Evolutionary conservation across 2,329 filamentous ascomycete genomes (phyloP).

Genomic region (Aureobasidium sp.): DNA sequence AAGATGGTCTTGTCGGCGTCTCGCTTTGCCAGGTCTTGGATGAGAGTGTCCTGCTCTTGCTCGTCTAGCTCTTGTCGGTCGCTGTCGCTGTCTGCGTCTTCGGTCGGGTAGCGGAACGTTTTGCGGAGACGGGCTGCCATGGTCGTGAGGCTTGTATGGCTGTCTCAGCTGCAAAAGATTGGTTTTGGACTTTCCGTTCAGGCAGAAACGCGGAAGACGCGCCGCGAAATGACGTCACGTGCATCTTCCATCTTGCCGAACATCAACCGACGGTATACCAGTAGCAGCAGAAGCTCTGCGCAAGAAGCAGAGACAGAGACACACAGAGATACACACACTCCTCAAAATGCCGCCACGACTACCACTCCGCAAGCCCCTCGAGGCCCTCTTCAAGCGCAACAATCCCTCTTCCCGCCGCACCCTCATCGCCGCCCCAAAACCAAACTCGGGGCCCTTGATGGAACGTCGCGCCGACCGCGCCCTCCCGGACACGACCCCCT

Average conservation of each 20-base stretch:
- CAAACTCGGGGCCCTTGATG: constrained; percentile 46
- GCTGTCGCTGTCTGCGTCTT: constrained; percentile 48
- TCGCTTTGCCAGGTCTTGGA: constrained; percentile 46
- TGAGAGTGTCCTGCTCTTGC: constrained; percentile 64
- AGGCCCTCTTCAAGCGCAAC: constrained; percentile 14
- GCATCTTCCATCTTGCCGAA: neutral
- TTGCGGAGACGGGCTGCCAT: constrained; percentile 62
- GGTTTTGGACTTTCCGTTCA: too few species aligned
- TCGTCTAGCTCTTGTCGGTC: constrained; percentile 63
- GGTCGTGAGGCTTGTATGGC: neutral
- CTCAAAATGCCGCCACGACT: constrained; percentile 12
- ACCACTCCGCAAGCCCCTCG: constrained; percentile 8
- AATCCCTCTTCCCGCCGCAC: constrained; percentile 29
- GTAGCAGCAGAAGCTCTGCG: neutral
- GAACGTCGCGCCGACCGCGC: constrained; percentile 47
- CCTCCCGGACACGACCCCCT: constrained; percentile 39
- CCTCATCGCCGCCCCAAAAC: constrained; percentile 44
- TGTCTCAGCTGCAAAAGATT: neutral
- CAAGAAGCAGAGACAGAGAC: neutral
- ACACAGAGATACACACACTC: neutral
- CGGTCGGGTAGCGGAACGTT: constrained; percentile 67
- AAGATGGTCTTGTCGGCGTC: constrained; percentile 39
- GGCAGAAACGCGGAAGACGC: neutral
- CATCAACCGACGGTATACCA: constrained; percentile 6
- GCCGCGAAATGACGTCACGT: neutral